A percentile compares a stretch with the other conserved stretches of the same genome.
Evolutionary conservation across 257 asterid species (phyloP).

Genomic region (Lycium barbarum): DNA sequence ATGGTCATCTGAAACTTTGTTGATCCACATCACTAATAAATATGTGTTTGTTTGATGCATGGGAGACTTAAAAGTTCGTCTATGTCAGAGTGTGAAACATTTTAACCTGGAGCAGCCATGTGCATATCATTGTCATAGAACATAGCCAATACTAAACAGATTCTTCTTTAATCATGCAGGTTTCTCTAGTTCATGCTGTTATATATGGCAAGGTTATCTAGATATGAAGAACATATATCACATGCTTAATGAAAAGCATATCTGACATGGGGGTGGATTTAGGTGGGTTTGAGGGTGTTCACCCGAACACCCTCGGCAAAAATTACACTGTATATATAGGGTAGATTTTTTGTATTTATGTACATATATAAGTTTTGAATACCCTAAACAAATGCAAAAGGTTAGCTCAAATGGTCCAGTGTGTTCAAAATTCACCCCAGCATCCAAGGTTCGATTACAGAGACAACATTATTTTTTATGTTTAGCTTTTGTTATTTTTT

Average conservation of each 20-base stretch:
- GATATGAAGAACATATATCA: not conserved
- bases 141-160: not conserved
- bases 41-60: not conserved
- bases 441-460: too few relatives aligned
- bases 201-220: not conserved
- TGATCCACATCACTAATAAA: not conserved
- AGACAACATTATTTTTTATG: too few relatives aligned
- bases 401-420: too few relatives aligned
- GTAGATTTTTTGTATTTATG: too few relatives aligned
- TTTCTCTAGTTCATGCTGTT: slow-evolving; percentile 15
- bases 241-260: not conserved
- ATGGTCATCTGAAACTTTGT: not conserved
- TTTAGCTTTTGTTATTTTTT: too few relatives aligned
- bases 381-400: too few relatives aligned
- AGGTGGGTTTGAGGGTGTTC: too few relatives aligned
- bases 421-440: too few relatives aligned
- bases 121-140: not conserved
- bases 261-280: too few relatives aligned
- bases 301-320: too few relatives aligned
- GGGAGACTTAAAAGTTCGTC: not conserved
- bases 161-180: not conserved
- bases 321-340: too few relatives aligned
- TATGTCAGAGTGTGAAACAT: not conserved
- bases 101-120: not conserved
- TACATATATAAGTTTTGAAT: too few relatives aligned